Evolutionary conservation across 176 grass and related monocot genomes (phyloP), one percentile per base, ranked within the genome.

Genomic region (Bonia amplexicaulis): DNA sequence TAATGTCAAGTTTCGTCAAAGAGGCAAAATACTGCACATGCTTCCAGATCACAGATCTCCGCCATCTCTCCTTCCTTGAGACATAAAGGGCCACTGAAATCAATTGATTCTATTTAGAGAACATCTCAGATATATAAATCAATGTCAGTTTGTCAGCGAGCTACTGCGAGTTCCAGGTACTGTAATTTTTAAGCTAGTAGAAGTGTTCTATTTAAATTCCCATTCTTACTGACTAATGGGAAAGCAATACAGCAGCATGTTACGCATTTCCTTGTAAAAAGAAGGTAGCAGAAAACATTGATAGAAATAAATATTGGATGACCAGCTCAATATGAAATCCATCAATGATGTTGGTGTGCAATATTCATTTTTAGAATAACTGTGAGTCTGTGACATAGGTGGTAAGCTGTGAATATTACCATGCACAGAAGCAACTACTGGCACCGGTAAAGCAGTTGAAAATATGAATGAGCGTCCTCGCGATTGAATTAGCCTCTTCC

Each of bases 391-490:
- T 33, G 12, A 52, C 31, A 84, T 17, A 52, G 11, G 47, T 76
- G 35, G 14, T 57, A 91, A 82, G 19, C 62, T 48, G 48, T 76
- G 74, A 79, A 80, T 74, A 88, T 90, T 92, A 95, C 91, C 93
- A 61, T 92, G 86, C 60, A 91, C 90, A 86, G 91, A 90, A 84
- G 93, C 96, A 90, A 77, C 90, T 81, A 95, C 78, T 29, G 93
- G 96, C 58, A 95, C 91, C 23, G 96, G 91, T 68, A 94, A 82
- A 83, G 93, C 86, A 58, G 93, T 94, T 44, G 96, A 95, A 93
- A 98, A 98, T 79, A 98, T 95, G 77, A 98, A 98, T 6, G 93
- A 90, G 39, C 93, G 89, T 29, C 42, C 9, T 37, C 35, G 35
- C 35, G 35, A 37, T 37, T 37, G 35, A 37, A 37, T 37, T 37